phyloP scores from a whole-genome alignment of 2,329 filamentous ascomycete genomes.

The Ceratocystis huliohia region DNA sequence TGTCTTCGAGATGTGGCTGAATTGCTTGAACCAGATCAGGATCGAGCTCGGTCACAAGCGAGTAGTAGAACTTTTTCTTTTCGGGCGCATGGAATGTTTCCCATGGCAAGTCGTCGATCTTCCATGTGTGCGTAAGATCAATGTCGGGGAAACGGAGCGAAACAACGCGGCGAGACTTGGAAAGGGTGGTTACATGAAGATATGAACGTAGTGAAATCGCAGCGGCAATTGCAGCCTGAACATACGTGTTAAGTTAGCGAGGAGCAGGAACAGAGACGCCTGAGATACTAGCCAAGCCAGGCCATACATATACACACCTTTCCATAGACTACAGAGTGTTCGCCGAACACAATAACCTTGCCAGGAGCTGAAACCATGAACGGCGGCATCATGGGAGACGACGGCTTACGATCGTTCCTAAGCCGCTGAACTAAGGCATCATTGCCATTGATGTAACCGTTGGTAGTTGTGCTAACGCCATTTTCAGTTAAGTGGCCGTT shows the following conservation, averaged over 20 bases:
- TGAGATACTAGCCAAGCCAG: not conserved
- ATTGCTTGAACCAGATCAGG: slow-evolving; percentile 68
- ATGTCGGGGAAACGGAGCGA: slow-evolving; percentile 86
- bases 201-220: slow-evolving; percentile 92
- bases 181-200: slow-evolving; percentile 85
- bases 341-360: slow-evolving; percentile 96
- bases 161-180: slow-evolving; percentile 80
- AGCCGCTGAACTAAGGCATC: slow-evolving; percentile 28
- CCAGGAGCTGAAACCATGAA: slow-evolving; percentile 98
- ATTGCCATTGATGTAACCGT: slow-evolving; percentile 27
- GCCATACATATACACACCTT: slow-evolving; percentile 47
- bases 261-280: slow-evolving; percentile 11
- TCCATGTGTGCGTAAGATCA: slow-evolving; percentile 79
- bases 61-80: slow-evolving; percentile 94
- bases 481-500: slow-evolving; percentile 23
- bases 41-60: slow-evolving; percentile 73
- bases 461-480: not conserved
- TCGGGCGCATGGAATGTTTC: slow-evolving; percentile 59
- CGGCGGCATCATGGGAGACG: slow-evolving; percentile 61
- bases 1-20: slow-evolving; percentile 59
- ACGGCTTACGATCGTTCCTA: slow-evolving; percentile 42
- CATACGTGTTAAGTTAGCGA: slow-evolving; percentile 11
- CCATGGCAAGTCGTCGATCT: slow-evolving; percentile 89
- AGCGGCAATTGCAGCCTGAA: slow-evolving; percentile 77
- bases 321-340: slow-evolving; percentile 94